Conservation (phyloP, 129 eudicot species). For the Flaveria robusta region DNA sequence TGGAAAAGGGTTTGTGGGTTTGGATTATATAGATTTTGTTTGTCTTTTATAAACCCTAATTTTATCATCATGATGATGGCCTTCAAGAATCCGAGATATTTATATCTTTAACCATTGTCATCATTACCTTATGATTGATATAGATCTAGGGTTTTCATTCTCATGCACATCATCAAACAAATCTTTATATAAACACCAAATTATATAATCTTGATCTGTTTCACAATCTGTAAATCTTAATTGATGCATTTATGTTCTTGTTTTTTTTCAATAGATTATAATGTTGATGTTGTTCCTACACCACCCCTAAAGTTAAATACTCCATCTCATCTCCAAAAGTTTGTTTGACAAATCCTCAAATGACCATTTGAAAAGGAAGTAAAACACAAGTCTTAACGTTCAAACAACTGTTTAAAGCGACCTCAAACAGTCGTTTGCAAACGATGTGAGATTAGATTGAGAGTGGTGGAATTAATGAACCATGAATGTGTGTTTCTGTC, state of each 20-base stretch:
- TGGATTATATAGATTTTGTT: constrained; percentile 11
- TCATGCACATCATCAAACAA: constrained; percentile 9
- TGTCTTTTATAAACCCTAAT: constrained; percentile 13
- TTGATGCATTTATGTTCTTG: constrained; percentile 1
- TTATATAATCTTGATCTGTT: background rate
- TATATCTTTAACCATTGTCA: constrained; percentile 23
- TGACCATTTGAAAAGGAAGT: no score
- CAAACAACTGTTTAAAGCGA: no score
- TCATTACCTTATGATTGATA: constrained; percentile 42
- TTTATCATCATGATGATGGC: constrained; percentile 34
- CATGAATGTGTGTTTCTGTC: constrained; percentile 17
- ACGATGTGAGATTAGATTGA: no score
- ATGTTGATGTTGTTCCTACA: no score
- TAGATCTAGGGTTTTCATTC: constrained; percentile 38
- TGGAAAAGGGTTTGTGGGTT: constrained; percentile 28
- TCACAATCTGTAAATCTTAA: no score
- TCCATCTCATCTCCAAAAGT: no score
- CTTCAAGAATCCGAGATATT: constrained; percentile 25
- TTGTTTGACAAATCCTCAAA: no score
- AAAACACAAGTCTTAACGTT: no score
- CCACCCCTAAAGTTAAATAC: no score
- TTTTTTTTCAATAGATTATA: background rate
- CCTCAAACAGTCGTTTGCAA: no score
- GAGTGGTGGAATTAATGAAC: background rate
- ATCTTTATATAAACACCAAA: constrained; percentile 3